Evolutionary conservation across 305 asterid species (phyloP).

Genomic region (Striga hermonthica): DNA sequence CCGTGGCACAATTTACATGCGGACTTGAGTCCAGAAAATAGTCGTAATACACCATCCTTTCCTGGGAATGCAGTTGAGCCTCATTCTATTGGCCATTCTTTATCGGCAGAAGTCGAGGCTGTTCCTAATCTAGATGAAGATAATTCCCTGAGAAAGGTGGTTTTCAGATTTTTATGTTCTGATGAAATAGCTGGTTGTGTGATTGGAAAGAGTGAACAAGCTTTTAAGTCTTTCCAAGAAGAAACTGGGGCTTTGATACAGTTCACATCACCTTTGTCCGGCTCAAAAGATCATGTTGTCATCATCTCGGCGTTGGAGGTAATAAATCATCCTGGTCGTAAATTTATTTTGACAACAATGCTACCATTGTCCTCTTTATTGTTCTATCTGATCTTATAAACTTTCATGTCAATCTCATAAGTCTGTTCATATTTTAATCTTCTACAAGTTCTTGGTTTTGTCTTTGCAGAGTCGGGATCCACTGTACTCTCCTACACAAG

Average conservation of each 20-base stretch:
- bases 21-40: slow-evolving; percentile 24
- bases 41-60: slow-evolving; percentile 28
- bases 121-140: slow-evolving; percentile 37
- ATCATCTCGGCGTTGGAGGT: slow-evolving; percentile 56
- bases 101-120: slow-evolving; percentile 39
- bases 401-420: too few species aligned
- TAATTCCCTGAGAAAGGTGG: slow-evolving; percentile 36
- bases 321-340: slow-evolving; percentile 8
- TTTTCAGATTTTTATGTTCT: slow-evolving; percentile 55
- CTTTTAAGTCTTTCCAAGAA: slow-evolving; percentile 47
- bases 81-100: slow-evolving; percentile 34
- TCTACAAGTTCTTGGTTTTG: neutral
- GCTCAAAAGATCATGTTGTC: slow-evolving; percentile 55
- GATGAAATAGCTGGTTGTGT: slow-evolving; percentile 47
- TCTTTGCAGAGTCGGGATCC: slow-evolving; percentile 44
- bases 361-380: neutral
- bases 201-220: slow-evolving; percentile 50
- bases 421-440: too few species aligned
- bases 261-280: slow-evolving; percentile 43
- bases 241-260: slow-evolving; percentile 60
- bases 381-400: slow-evolving; percentile 5
- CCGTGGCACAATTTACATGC: too few species aligned
- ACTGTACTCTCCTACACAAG: slow-evolving; percentile 50
- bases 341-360: neutral
- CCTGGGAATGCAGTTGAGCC: slow-evolving; percentile 32